Evolutionary conservation across 2,329 filamentous ascomycete species (phyloP), one percentile per base, ranked within the genome.

Genomic region (Dothideomycetes sp.): DNA sequence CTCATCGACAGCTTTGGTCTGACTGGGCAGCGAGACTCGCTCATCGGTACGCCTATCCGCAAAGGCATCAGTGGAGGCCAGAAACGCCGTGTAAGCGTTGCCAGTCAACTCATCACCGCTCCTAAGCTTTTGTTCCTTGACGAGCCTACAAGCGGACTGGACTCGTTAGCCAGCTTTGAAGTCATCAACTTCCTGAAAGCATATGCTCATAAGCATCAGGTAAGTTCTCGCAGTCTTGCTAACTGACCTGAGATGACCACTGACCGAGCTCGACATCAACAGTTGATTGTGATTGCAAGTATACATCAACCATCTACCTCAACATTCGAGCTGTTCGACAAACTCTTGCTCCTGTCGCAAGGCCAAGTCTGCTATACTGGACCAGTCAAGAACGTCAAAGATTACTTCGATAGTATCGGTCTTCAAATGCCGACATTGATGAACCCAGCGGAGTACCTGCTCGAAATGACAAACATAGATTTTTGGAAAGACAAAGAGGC

Each of bases 41-140:
- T 91, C 18, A 77, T 91, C 47, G 84, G 84, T 20, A 91, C 84
- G 0, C 82, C 84, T 0, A 78, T 89, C 41, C 73, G 76, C 2
- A 88, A 87, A 58, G 85, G 85, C 2, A 76, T 93, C 35, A 84
- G 78, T 45, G 84, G 84, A 12, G 85, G 84, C 0, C 84, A 93
- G 64, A 91, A 89, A 65, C 70, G 83, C 15, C 69, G 85, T 15
- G 70, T 88, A 5, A 82, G 82, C 48, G 78, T 91, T 4, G 84
- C 84, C 1, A 84, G 80, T 48, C 82, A 84, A 52, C 69, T 93
- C 19, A 81, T 91, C 49, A 87, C 84, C 0, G 76, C 72, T 33
- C 84, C 85, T 0, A 82, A 78, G 56, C 76, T 91, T 10, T 58
- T 93, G 16, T 89, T 91, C 51, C 64, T 91, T 19, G 83, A 89